Conservation (phyloP, 345 rosid genomes). For the Citrus maxima region DNA sequence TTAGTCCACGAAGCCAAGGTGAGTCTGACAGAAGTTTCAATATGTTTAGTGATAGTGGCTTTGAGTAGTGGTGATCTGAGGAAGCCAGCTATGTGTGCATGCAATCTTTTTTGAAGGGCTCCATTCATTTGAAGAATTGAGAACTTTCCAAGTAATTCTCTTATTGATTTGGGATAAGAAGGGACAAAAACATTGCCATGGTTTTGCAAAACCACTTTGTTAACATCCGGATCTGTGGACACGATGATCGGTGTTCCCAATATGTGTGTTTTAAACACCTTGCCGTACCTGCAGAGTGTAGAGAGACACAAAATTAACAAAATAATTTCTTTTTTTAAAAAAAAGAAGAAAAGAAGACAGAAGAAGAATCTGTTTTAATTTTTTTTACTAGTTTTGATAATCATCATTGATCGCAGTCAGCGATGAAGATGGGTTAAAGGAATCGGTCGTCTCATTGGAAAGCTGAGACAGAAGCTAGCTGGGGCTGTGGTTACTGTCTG, state of each 20-base stretch:
- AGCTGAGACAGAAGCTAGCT: constrained; percentile 19
- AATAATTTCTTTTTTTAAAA: too few relatives aligned
- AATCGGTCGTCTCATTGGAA: constrained; percentile 13
- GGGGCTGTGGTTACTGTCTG: constrained; percentile 27
- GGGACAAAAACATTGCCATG: constrained; percentile 77
- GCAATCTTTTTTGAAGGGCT: constrained; percentile 63
- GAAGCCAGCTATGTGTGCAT: constrained; percentile 70
- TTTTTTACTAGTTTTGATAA: background rate
- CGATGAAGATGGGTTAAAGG: background rate
- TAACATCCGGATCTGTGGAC: constrained; percentile 89
- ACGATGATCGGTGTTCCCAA: constrained; percentile 88
- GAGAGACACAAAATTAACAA: background rate
- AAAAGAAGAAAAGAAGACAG: too few relatives aligned
- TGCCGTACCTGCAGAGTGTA: constrained; percentile 52
- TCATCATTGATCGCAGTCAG: background rate
- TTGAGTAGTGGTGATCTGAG: constrained; percentile 79
- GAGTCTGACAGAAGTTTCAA: constrained; percentile 48
- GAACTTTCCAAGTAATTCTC: constrained; percentile 60
- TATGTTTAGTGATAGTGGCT: constrained; percentile 53
- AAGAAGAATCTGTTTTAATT: too few relatives aligned
- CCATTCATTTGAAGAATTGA: constrained; percentile 89
- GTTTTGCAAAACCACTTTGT: constrained; percentile 84
- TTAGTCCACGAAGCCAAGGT: constrained; percentile 59
- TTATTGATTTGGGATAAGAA: constrained; percentile 84
- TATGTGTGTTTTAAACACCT: constrained; percentile 84